These are phyloP conservation scores for Penicillium sp. DNA, from an alignment of 2,329 filamentous ascomycete genomes.

Conservation along the genomic window DNA sequence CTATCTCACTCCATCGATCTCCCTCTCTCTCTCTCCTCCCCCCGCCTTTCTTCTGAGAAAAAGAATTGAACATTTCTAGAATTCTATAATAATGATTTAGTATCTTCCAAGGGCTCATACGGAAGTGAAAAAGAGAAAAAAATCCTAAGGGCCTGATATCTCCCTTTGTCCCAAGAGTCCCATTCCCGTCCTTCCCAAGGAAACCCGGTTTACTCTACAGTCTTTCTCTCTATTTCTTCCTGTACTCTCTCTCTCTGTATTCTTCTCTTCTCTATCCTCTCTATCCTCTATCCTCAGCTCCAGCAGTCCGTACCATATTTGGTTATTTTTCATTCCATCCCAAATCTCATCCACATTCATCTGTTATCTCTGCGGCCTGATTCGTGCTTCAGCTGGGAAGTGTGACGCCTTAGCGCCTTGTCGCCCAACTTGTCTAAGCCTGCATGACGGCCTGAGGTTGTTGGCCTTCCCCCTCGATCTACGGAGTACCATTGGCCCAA, in stretches of 20 bases:
- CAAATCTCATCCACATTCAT: neutral
- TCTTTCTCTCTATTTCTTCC: neutral
- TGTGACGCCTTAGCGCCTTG: constrained; percentile 27
- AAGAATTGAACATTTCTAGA: constrained; percentile 2
- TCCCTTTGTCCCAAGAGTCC: neutral
- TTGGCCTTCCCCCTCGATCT: constrained; percentile 9
- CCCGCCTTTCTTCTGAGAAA: constrained; percentile 10
- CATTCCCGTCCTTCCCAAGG: neutral
- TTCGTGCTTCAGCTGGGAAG: constrained; percentile 16
- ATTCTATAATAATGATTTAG: constrained; percentile 15
- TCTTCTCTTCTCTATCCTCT: neutral
- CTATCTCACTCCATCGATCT: constrained; percentile 18
- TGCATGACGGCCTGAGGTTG: constrained; percentile 26
- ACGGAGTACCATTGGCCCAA: constrained; percentile 13
- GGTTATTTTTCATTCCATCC: neutral
- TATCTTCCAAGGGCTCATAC: neutral
- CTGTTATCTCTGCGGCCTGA: constrained; percentile 13
- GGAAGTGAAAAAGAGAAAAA: neutral
- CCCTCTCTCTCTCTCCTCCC: constrained; percentile 10
- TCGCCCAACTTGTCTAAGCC: constrained; percentile 24
- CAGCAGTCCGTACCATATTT: neutral
- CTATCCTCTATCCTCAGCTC: neutral
- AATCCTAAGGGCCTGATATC: neutral
- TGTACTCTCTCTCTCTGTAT: constrained; percentile 5
- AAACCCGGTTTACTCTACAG: neutral